Base-by-base conservation (phyloP, 2,329 filamentous ascomycete genomes). In the Sarocladium brachiariae region DNA sequence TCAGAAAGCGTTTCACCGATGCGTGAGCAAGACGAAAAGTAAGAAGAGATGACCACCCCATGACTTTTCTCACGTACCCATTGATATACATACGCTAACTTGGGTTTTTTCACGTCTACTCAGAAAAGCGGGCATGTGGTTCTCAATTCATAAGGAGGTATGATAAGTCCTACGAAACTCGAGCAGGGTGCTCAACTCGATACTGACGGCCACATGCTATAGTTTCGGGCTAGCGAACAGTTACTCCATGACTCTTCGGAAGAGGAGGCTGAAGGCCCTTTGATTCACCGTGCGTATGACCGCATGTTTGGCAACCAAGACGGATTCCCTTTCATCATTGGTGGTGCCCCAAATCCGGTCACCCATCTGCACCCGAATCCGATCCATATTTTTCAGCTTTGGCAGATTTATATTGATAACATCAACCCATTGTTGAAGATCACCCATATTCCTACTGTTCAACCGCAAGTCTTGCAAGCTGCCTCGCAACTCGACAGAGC, bases 341-440 rank as follows among this genome's bases (percentile, higher is more conserved):
- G 76, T 24, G 73, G 71, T 24, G 61, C 67, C 9, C 61, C 62
- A 14, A 60, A 65, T 16, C 68, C 67, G 45, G 66, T 80, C 46
- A 72, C 73, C 3, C 66, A 69, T 46, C 63, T 70, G 14, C 78
- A 81, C 54, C 80, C 80, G 9, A 62, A 74, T 2, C 68, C 76
- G 21, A 75, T 82, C 18, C 78, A 82, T 52, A 81, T 83, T 50
- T 77, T 84, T 53, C 75, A 80, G 56, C 69, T 84, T 16, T 88
- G 84, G 84, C 83, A 87, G 63, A 73, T 80, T 14, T 88, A 85
- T 59, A 73, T 87, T 37, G 77, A 81, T 55, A 86, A 86, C 57
- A 78, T 87, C 56, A 82, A 87, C 56, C 82, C 84, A 0, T 61
- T 89, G 5, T 70, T 86, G 43, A 87, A 86, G 59, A 71, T 87